Evolutionary conservation across 2,329 filamentous ascomycete species (phyloP), one percentile per base, ranked within the genome.

Genomic region (Aspergillus intermedius): DNA sequence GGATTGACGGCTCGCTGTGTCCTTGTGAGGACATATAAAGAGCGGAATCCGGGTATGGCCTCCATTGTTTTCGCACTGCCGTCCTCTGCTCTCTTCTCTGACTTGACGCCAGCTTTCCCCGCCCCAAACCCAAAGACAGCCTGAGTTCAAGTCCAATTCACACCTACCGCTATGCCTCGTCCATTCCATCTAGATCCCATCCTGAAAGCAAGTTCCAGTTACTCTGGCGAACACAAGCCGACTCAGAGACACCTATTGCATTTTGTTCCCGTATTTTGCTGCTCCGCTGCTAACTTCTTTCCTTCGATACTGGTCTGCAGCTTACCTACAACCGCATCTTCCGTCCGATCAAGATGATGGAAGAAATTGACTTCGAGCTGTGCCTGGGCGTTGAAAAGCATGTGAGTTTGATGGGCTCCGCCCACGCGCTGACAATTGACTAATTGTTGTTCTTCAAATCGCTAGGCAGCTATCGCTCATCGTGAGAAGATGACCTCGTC

Each of bases 361-460:
- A 56, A 15, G 48, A 48, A n/a, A 48, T 52, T 13, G 56, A 59
- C n/a, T 48, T 59, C 12, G 51, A 57, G 44, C 50, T 59, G 13
- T 59, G 55, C 42, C 46, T 56, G 1, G 21, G 50, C 21, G 47
- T 59, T 25, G 50, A 57, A 12, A 25, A 50, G 21, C 37, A 44
- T 6, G 53, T 59, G 46, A 53, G 53, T 47, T 5, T 5, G 3
- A 28, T 30, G 9, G 4, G 10, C 10, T 30, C 4, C 12, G 4
- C 25, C 8, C 25, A 10, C 9, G 25, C 25, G 9, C 39, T 41
- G 39, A 39, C 15, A 15, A 19, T 19, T 19, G 17, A 19, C 17
- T 19, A 19, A 19, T 19, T 22, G 6, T 23, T 23, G 6, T 3
- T 13, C 5, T 19, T 42, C 22, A 5, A n/a, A 43, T 28, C 12